Conservation (phyloP, 164 flowering plant genomes). For the Litsea cubeba region DNA sequence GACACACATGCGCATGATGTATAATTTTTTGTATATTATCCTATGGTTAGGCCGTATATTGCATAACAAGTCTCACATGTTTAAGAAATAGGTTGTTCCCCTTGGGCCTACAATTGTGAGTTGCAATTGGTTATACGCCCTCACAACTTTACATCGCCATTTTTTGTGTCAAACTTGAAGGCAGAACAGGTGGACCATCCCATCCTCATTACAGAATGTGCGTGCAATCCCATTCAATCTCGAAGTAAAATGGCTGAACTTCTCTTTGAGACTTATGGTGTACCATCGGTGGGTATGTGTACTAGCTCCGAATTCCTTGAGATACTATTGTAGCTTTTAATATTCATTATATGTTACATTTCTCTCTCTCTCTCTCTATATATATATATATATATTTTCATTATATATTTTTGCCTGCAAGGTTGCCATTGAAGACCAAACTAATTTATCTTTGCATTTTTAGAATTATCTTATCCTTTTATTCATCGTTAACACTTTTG, state of each 20-base stretch:
- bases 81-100: too few species aligned
- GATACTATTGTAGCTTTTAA: neutral
- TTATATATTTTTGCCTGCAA: too few species aligned
- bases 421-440: too few species aligned
- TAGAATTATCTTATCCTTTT: neutral
- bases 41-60: too few species aligned
- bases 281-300: conserved; percentile 81
- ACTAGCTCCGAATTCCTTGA: neutral
- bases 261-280: conserved; percentile 94
- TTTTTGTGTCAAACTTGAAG: conserved; percentile 35
- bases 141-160: conserved; percentile 8
- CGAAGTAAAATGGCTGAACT: conserved; percentile 99
- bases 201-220: conserved; percentile 87
- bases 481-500: neutral
- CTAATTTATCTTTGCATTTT: neutral
- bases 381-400: too few species aligned
- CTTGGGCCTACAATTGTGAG: too few species aligned
- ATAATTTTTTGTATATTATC: neutral
- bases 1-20: neutral
- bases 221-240: conserved; percentile 91
- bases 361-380: too few species aligned
- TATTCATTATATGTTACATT: neutral
- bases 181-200: conserved; percentile 95
- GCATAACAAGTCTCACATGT: too few species aligned
- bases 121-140: too few species aligned